Conservation (phyloP, 2,329 filamentous ascomycete genomes). For the Pseudogymnoascus sp. region DNA sequence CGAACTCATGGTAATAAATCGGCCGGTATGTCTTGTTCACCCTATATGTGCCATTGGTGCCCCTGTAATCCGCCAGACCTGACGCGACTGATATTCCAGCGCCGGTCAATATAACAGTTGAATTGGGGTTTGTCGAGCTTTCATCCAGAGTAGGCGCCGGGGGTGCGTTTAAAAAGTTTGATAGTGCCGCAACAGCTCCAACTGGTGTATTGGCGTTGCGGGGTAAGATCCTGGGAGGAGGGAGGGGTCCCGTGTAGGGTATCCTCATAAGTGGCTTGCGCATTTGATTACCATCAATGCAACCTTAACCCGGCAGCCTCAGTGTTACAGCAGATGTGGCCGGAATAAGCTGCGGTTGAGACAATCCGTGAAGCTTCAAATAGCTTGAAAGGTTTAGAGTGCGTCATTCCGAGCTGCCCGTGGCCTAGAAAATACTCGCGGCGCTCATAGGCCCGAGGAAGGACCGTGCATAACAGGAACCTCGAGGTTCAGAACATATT, state of each 20-base stretch:
- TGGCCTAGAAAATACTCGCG: not conserved
- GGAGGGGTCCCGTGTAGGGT: slow-evolving; percentile 78
- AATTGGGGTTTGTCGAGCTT: slow-evolving; percentile 33
- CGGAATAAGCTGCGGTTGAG: not conserved
- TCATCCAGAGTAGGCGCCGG: slow-evolving; percentile 40
- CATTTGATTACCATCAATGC: slow-evolving; percentile 38
- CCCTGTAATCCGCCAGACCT: slow-evolving; percentile 87
- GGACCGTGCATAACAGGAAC: not conserved
- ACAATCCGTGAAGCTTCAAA: not conserved
- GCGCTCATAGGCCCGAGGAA: not conserved
- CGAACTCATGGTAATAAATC: slow-evolving; percentile 89
- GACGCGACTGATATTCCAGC: slow-evolving; percentile 91
- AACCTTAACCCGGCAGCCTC: not conserved
- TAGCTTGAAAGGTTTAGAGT: not conserved
- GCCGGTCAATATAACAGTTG: slow-evolving; percentile 62
- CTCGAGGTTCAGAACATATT: not conserved
- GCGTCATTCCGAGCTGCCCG: not conserved
- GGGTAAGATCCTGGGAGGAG: slow-evolving; percentile 68
- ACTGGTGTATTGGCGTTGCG: slow-evolving; percentile 58
- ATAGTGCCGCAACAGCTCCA: slow-evolving; percentile 70
- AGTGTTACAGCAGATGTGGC: not conserved
- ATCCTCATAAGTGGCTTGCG: slow-evolving; percentile 74
- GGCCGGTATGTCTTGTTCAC: slow-evolving; percentile 85
- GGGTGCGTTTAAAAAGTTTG: slow-evolving; percentile 63
- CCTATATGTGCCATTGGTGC: slow-evolving; percentile 82